Conservation (phyloP, 148 eudicot species). For the Simmondsia chinensis region DNA sequence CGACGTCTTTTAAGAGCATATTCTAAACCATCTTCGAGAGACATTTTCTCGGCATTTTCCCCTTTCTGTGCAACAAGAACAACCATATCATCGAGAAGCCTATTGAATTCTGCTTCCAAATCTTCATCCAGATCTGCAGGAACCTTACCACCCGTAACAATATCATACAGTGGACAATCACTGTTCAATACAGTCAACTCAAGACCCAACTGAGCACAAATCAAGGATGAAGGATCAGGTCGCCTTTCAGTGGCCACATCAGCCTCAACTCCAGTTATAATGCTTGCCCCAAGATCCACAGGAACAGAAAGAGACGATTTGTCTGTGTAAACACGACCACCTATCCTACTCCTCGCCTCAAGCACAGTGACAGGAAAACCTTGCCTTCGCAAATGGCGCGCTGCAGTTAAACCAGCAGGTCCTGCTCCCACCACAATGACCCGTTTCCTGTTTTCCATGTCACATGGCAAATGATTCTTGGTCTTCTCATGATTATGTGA, state of each 20-base stretch:
- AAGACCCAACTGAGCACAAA: conserved; percentile 96
- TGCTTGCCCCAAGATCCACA: conserved; percentile 99
- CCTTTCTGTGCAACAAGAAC: conserved; percentile 87
- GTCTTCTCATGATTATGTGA: conserved; percentile 17
- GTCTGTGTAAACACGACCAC: conserved; percentile 94
- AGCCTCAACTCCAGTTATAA: conserved; percentile 98
- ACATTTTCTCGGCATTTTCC: conserved; percentile 67
- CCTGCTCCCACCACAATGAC: conserved; percentile 93
- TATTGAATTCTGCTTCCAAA: conserved; percentile 85
- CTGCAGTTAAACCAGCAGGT: conserved; percentile 97
- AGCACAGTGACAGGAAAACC: conserved; percentile 78
- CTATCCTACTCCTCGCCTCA: conserved; percentile 86
- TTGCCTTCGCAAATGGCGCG: conserved; percentile 89
- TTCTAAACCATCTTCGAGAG: conserved; percentile 96
- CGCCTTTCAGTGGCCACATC: conserved; percentile 91
- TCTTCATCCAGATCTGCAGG: conserved; percentile 76
- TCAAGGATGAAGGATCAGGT: conserved; percentile 91
- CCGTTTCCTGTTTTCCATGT: conserved; percentile 37
- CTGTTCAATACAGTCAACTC: conserved; percentile 89
- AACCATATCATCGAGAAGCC: conserved; percentile 86
- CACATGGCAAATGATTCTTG: conserved; percentile 17
- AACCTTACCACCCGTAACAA: conserved; percentile 76
- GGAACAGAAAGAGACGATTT: conserved; percentile 91
- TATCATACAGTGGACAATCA: conserved; percentile 97
- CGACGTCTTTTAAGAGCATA: conserved; percentile 68